Base-by-base conservation (phyloP, 2,329 filamentous ascomycete genomes). In the Ascocoryne sarcoides region DNA sequence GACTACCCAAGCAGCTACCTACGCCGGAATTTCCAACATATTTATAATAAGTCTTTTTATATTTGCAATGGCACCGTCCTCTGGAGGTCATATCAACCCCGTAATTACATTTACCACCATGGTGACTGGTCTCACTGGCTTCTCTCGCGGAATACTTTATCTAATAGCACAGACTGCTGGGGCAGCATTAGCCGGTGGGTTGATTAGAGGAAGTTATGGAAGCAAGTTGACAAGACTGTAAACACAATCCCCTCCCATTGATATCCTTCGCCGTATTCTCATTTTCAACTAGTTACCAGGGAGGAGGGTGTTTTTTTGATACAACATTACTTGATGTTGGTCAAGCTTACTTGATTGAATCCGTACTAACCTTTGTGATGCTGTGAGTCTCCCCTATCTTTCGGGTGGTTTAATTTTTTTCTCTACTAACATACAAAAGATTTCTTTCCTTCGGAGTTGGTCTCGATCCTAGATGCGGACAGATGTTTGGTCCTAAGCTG, bases 81-180 rank as follows among this genome's bases (percentile, higher is more conserved):
- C 66, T 1, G 70, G 71, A 4, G 70, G 66, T 0, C 71, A 75
- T 50, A 60, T 75, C 37, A 75, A 71, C 46, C 71, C 71, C 2
- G 59, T 67, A 2, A 73, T 75, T 33, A 73, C 70, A 0, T 62
- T 75, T 23, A 65, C 68, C 0, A 73, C 70, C 0, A 73, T 75
- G 45, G 70, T 70, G 33, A 65, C 68, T 0, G 62, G 68, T 0
- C 56, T 74, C 2, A 67, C 65, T 7, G 67, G 67, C 0, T 60
- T 75, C 3, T 69, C 71, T 0, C 64, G 71, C 2, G 59, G 65
- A 36, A 51, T 73, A 0, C 47, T 75, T 0, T 75, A 75, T 36
- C 40, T 75, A 4, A 38, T 56, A 3, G 65, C 65, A 14, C 72
- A 75, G 47, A 62, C 61, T 0, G 46, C 60, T 0, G 71, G 70